Evolutionary conservation across 257 asterid species (phyloP).

Genomic region (Nicotiana sylvestris): DNA sequence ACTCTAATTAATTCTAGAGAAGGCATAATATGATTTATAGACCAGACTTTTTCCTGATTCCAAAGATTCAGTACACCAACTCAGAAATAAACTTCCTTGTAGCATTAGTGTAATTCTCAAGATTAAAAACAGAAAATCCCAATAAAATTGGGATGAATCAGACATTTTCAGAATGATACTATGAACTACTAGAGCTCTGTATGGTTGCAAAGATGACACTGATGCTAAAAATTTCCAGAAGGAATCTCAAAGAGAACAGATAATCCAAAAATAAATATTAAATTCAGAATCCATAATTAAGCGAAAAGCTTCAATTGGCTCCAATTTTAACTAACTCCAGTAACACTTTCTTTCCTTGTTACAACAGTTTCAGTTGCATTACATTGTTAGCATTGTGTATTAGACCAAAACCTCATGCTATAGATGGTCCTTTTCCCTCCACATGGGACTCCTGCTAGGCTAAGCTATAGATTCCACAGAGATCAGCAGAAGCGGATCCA

Average conservation of each 20-base stretch:
- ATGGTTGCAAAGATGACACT: not conserved
- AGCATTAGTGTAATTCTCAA: not conserved
- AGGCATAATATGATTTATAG: not conserved
- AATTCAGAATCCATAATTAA: not conserved
- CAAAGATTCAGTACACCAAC: not conserved
- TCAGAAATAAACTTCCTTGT: not conserved
- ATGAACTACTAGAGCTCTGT: not conserved
- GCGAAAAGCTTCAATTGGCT: not conserved
- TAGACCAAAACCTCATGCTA: not conserved
- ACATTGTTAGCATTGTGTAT: not conserved
- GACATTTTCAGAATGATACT: not conserved
- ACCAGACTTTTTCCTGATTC: not conserved
- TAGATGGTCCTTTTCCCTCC: not conserved
- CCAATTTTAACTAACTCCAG: not conserved
- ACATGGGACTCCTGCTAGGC: not conserved
- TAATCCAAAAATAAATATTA: not conserved
- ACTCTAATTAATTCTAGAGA: not conserved
- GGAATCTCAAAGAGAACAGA: not conserved
- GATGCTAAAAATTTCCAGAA: not conserved
- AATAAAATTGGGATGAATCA: slow-evolving; percentile 1
- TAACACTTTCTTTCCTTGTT: not conserved
- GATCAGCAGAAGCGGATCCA: not conserved
- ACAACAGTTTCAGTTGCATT: not conserved
- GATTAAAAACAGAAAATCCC: not conserved
- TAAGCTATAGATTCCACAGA: not conserved